phyloP scores from a whole-genome alignment of 352 stramenopile species.

The Halophytophthora polymorphica region DNA sequence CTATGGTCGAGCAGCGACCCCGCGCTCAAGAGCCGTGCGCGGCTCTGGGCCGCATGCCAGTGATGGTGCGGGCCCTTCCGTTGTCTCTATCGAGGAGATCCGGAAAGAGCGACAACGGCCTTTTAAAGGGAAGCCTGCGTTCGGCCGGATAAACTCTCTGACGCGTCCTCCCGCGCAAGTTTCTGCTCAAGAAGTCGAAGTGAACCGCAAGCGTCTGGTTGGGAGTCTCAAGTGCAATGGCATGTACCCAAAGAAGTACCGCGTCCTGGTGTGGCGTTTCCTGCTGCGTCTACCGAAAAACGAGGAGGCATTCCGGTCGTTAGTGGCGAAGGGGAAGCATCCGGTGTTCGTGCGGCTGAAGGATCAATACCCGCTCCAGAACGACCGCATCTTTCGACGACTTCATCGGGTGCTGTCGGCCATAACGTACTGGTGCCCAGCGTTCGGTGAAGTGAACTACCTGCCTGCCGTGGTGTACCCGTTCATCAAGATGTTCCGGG shows the following conservation, averaged over 20 bases:
- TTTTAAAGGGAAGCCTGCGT: constrained; percentile 11
- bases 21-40: constrained; percentile 9
- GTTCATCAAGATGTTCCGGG: constrained; percentile 83
- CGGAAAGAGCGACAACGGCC: constrained; percentile 1
- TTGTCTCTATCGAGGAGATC: constrained; percentile 9
- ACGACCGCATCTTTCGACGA: constrained; percentile 68
- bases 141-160: constrained; percentile 14
- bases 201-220: constrained; percentile 65
- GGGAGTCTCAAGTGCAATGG: constrained; percentile 67
- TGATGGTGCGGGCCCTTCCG: constrained; percentile 4
- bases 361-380: constrained; percentile 78
- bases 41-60: constrained; percentile 9
- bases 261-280: constrained; percentile 82
- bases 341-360: constrained; percentile 62
- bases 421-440: constrained; percentile 89
- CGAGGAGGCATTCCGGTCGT: constrained; percentile 64
- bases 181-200: constrained; percentile 38
- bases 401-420: constrained; percentile 80
- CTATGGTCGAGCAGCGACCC: constrained; percentile 1
- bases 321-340: constrained; percentile 78
- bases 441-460: constrained; percentile 84
- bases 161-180: constrained; percentile 14
- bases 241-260: constrained; percentile 79
- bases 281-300: constrained; percentile 84
- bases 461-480: constrained; percentile 85